Percentiles rank a stretch among this genome's conserved stretches.
These are phyloP conservation scores for Cicer chorassanicum DNA, from an alignment of 306 rosid genomes.

Conservation along the genomic window DNA sequence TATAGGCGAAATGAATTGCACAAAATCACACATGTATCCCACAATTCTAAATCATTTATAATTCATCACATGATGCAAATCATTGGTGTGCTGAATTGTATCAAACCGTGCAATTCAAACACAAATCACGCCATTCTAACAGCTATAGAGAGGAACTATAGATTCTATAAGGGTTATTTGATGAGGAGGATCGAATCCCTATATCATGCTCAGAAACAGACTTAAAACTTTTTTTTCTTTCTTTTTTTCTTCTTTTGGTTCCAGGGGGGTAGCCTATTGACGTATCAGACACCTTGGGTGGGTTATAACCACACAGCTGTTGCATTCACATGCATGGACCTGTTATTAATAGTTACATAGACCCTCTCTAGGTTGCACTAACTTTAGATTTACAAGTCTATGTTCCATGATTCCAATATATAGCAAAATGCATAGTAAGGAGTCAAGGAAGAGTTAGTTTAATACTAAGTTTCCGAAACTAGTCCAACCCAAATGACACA, in stretches of 20 bases:
- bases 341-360: conserved; percentile 12
- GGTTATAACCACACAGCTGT: not conserved
- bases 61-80: conserved; percentile 4
- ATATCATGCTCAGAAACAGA: conserved; percentile 8
- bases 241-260: not conserved
- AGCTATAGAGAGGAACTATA: not conserved
- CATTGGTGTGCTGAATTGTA: not conserved
- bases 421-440: conserved; percentile 6
- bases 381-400: conserved; percentile 9
- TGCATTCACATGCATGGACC: conserved; percentile 5
- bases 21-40: not conserved
- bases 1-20: not conserved
- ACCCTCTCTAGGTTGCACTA: conserved; percentile 17
- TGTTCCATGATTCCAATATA: conserved; percentile 5
- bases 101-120: not conserved
- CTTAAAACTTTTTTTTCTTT: not conserved
- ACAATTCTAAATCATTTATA: not conserved
- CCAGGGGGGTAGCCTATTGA: not conserved
- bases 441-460: conserved; percentile 28
- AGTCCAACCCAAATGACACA: not conserved
- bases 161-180: conserved; percentile 13
- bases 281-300: conserved; percentile 13
- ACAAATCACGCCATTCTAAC: conserved; percentile 7
- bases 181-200: conserved; percentile 22
- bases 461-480: conserved; percentile 10